Evolutionary conservation across 148 eudicot species (phyloP).

Genomic region (Talinum fruticosum): DNA sequence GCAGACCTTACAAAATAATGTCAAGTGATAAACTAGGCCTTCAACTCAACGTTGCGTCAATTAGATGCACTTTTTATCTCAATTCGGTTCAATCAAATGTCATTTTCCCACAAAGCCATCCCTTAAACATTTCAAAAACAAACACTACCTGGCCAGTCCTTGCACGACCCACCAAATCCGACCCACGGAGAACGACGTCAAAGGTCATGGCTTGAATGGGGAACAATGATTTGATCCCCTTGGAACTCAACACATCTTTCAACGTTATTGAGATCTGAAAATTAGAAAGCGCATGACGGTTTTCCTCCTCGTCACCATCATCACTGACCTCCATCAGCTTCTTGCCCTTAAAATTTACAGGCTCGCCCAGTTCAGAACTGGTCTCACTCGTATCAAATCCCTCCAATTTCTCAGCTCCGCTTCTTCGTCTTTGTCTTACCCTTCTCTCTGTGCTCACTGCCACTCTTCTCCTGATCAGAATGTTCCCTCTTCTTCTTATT

Average conservation of each 20-base stretch:
- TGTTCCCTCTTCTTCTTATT: conserved; percentile 24
- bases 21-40: no score
- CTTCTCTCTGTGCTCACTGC: conserved; percentile 1
- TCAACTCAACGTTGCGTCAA: no score
- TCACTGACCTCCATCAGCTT: conserved; percentile 25
- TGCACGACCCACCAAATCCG: conserved; percentile 87
- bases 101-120: no score
- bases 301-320: conserved; percentile 32
- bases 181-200: conserved; percentile 52
- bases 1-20: background rate
- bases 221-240: conserved; percentile 74
- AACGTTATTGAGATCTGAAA: conserved; percentile 65
- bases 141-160: conserved; percentile 83
- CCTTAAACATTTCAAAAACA: background rate
- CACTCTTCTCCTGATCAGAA: conserved; percentile 28
- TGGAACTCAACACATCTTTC: conserved; percentile 50
- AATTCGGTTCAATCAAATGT: no score
- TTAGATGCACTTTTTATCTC: no score
- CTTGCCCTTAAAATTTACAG: conserved; percentile 31
- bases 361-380: conserved; percentile 39
- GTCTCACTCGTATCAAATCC: conserved; percentile 40
- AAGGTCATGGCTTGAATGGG: conserved; percentile 95
- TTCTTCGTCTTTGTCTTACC: conserved; percentile 44
- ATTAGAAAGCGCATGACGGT: conserved; percentile 60
- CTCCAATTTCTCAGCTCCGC: conserved; percentile 31